phyloP scores from a whole-genome alignment of 805 yeast genomes.

The Saccharomycodes ludwigii region DNA sequence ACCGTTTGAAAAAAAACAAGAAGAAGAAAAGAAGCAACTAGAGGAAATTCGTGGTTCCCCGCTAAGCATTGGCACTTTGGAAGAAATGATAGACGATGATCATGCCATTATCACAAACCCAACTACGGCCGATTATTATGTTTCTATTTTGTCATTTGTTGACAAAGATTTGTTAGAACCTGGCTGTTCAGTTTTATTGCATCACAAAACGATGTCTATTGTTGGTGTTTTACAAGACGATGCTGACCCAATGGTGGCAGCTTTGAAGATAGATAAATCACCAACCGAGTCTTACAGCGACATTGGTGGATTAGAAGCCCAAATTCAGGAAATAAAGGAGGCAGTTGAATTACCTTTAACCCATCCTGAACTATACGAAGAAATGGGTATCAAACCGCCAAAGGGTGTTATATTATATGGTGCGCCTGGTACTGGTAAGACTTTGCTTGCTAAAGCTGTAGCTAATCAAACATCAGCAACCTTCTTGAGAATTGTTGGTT shows the following conservation, averaged over 20 bases:
- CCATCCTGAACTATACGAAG: slow-evolving; percentile 94
- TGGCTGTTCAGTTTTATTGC: slow-evolving; percentile 89
- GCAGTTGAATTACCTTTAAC: slow-evolving; percentile 92
- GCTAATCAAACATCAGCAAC: slow-evolving; percentile 97
- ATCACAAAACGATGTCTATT: slow-evolving; percentile 88
- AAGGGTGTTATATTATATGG: slow-evolving; percentile 96
- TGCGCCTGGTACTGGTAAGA: slow-evolving; percentile 97
- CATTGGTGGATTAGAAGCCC: slow-evolving; percentile 91
- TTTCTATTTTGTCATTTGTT: slow-evolving; percentile 88
- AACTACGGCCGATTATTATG: slow-evolving; percentile 96
- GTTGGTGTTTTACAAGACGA: slow-evolving; percentile 99
- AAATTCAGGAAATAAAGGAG: slow-evolving; percentile 96
- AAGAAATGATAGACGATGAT: slow-evolving; percentile 95
- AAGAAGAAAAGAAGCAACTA: slow-evolving; percentile 88
- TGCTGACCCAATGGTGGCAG: slow-evolving; percentile 94
- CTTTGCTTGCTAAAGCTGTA: slow-evolving; percentile 91
- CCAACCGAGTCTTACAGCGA: slow-evolving; percentile 96
- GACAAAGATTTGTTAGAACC: slow-evolving; percentile 95
- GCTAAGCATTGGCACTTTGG: slow-evolving; percentile 90
- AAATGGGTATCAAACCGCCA: slow-evolving; percentile 98
- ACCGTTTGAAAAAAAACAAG: slow-evolving; percentile 93
- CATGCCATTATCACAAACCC: slow-evolving; percentile 96
- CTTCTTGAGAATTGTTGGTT: slow-evolving; percentile 89
- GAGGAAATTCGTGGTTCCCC: slow-evolving; percentile 96
- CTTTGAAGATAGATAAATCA: slow-evolving; percentile 95